Evolutionary conservation across 2,329 filamentous ascomycete species (phyloP).

Genomic region (Trichoderma atrobrunneum): DNA sequence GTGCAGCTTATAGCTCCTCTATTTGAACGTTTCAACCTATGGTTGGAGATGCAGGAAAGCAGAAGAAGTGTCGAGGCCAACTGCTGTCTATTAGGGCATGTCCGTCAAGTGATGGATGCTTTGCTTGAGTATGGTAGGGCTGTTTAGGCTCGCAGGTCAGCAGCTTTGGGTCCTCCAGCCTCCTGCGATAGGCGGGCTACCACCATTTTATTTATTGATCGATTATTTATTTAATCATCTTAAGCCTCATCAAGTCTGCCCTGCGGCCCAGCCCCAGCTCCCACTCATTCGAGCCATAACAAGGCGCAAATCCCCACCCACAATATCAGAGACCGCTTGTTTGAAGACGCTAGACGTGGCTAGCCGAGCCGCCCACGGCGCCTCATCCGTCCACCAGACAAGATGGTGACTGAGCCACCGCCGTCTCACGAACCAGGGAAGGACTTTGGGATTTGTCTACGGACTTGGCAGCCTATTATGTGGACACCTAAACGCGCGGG

Average conservation of each 20-base stretch:
- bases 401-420: slow-evolving; percentile 13
- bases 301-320: background rate
- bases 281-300: background rate
- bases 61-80: background rate
- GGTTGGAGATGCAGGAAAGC: background rate
- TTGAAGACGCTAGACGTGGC: slow-evolving; percentile 13
- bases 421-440: slow-evolving; percentile 8
- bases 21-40: background rate
- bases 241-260: slow-evolving; percentile 14
- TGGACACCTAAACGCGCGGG: slow-evolving; percentile 11
- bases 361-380: slow-evolving; percentile 14
- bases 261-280: slow-evolving; percentile 2
- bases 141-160: slow-evolving; percentile 10
- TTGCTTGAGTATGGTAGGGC: slow-evolving; percentile 3
- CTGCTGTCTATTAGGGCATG: slow-evolving; percentile 2
- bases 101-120: background rate
- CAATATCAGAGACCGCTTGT: slow-evolving; percentile 6
- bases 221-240: background rate
- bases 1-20: slow-evolving; percentile 3
- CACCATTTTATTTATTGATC: background rate
- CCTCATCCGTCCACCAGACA: slow-evolving; percentile 11
- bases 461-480: slow-evolving; percentile 12
- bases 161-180: background rate
- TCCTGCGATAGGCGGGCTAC: background rate
- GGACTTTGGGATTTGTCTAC: background rate